Conservation (phyloP, 139 green algal species). For the Trebouxia sp. region DNA sequence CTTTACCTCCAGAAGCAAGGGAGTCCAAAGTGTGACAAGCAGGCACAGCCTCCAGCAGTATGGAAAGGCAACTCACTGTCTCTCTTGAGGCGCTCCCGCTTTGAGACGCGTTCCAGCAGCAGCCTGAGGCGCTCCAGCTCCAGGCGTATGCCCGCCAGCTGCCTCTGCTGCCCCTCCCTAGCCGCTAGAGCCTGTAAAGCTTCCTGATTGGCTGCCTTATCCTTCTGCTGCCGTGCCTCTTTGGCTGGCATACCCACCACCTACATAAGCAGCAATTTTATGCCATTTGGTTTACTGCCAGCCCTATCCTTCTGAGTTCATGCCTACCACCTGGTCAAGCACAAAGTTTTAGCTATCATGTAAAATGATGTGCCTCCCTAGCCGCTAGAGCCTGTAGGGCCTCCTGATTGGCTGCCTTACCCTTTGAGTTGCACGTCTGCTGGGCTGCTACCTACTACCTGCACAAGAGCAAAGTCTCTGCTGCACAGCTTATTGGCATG, state of each 20-base stretch:
- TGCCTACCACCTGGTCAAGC: no score
- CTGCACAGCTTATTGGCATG: no score
- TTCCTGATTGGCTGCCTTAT: not conserved
- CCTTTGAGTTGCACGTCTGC: no score
- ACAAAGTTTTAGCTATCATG: no score
- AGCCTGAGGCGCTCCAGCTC: conserved; percentile 61
- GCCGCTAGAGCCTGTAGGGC: no score
- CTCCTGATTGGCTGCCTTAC: no score
- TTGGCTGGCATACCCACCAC: not conserved
- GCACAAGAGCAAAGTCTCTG: no score
- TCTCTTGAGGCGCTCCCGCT: conserved; percentile 55
- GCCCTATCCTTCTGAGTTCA: no score
- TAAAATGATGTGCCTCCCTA: no score
- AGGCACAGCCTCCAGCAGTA: not conserved
- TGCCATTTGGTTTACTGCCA: no score
- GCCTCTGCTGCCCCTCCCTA: conserved; percentile 33
- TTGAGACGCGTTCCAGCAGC: conserved; percentile 48
- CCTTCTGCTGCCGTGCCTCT: not conserved
- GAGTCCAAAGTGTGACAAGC: not conserved
- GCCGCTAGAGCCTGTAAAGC: conserved; percentile 33
- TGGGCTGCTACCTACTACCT: no score
- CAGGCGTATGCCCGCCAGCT: conserved; percentile 35
- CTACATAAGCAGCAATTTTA: no score
- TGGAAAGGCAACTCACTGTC: conserved; percentile 8
- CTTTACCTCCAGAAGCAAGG: not conserved